Conservation (phyloP, 1,139 yeast species). For the Pichia sp. region DNA sequence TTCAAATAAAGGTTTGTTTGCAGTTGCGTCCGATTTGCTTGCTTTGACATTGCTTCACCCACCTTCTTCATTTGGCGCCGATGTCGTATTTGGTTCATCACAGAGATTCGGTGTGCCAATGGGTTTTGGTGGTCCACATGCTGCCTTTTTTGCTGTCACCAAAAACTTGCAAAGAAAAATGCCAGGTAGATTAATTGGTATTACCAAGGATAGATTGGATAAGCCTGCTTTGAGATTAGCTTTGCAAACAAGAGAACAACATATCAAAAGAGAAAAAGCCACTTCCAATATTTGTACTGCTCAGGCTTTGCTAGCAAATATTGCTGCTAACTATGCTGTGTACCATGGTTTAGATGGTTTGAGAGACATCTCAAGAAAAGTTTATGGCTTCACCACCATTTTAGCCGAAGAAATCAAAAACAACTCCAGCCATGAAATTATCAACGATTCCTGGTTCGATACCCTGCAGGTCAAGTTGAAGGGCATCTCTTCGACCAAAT, state of each 20-base stretch:
- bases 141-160: conserved; percentile 89
- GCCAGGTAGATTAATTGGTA: conserved; percentile 95
- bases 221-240: conserved; percentile 86
- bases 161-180: conserved; percentile 78
- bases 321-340: conserved; percentile 92
- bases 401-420: conserved; percentile 51
- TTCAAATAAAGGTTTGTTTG: conserved; percentile 60
- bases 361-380: conserved; percentile 66
- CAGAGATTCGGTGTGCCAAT: conserved; percentile 97
- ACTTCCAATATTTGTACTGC: conserved; percentile 98
- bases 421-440: conserved; percentile 38
- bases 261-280: conserved; percentile 94
- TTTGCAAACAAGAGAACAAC: conserved; percentile 96
- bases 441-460: conserved; percentile 67
- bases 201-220: conserved; percentile 86
- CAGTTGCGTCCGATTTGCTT: conserved; percentile 84
- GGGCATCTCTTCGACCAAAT: conserved; percentile 42
- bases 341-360: conserved; percentile 96
- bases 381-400: conserved; percentile 65
- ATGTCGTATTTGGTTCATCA: conserved; percentile 84
- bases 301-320: conserved; percentile 91
- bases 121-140: conserved; percentile 99
- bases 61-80: conserved; percentile 84
- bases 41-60: conserved; percentile 82
- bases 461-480: conserved; percentile 65